Percentiles rank a stretch among this genome's conserved stretches.
These are phyloP conservation scores for Gracilariopsis chorda DNA, from an alignment of 23 red algal genomes.

Conservation along the genomic window DNA sequence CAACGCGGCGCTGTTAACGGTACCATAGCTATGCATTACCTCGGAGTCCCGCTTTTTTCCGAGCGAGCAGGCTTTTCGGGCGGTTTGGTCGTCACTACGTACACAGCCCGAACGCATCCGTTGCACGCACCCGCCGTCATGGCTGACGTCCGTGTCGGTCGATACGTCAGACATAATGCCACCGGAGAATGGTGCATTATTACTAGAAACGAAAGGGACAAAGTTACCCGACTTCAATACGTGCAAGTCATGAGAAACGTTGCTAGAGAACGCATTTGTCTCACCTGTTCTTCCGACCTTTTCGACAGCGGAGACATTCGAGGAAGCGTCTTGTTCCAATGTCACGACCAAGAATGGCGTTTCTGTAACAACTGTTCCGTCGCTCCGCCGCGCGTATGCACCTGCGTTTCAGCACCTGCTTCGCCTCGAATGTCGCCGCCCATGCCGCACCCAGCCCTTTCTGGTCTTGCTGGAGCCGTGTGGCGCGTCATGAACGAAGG, in stretches of 20 bases:
- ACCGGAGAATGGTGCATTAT: constrained; percentile 65
- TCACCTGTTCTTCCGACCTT: constrained; percentile 34
- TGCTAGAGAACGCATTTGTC: constrained; percentile 20
- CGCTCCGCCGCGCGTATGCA: neutral
- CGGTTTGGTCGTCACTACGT: constrained; percentile 43
- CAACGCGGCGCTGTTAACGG: constrained; percentile 45
- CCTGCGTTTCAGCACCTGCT: too few relatives aligned
- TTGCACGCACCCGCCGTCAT: constrained; percentile 41
- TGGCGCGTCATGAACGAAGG: constrained; percentile 38
- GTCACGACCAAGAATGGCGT: constrained; percentile 45
- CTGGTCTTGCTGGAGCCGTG: neutral
- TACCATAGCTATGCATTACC: constrained; percentile 36
- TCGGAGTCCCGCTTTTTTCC: constrained; percentile 48
- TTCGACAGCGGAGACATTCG: constrained; percentile 20
- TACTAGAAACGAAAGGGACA: constrained; percentile 25
- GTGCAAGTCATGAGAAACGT: constrained; percentile 8
- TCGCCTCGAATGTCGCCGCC: too few relatives aligned
- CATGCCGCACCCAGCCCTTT: neutral
- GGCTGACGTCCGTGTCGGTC: constrained; percentile 48
- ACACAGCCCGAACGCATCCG: constrained; percentile 37
- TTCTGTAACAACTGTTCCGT: constrained; percentile 6
- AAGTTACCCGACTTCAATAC: constrained; percentile 43
- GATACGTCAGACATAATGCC: constrained; percentile 32
- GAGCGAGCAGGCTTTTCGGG: constrained; percentile 42
- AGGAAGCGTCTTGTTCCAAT: constrained; percentile 39